These are phyloP conservation scores for Aspergillus tubingensis DNA, from an alignment of 2,329 filamentous ascomycete species.

Conservation along the genomic window DNA sequence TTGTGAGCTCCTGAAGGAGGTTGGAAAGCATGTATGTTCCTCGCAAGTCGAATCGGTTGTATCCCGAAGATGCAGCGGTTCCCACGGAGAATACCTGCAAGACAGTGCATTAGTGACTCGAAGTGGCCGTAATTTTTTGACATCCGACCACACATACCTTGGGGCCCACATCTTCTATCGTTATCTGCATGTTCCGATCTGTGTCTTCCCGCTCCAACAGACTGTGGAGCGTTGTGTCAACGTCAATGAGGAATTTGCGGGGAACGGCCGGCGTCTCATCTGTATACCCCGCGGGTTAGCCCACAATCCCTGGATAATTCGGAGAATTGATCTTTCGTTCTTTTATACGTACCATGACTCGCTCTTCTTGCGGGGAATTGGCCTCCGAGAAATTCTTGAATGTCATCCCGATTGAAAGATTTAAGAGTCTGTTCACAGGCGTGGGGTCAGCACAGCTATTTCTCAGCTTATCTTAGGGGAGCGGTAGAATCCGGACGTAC, in stretches of 20 bases:
- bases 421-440: slow-evolving; percentile 34
- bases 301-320: neutral
- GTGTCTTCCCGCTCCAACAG: slow-evolving; percentile 87
- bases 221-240: slow-evolving; percentile 77
- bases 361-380: slow-evolving; percentile 40
- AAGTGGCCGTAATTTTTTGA: slow-evolving; percentile 25
- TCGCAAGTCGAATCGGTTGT: slow-evolving; percentile 85
- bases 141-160: slow-evolving; percentile 59
- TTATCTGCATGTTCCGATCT: slow-evolving; percentile 94
- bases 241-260: slow-evolving; percentile 82
- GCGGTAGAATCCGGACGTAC: slow-evolving; percentile 42
- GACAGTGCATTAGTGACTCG: slow-evolving; percentile 1
- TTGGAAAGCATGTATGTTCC: slow-evolving; percentile 98
- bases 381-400: slow-evolving; percentile 35
- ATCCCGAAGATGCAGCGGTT: slow-evolving; percentile 81
- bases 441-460: slow-evolving; percentile 12
- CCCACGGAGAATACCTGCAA: slow-evolving; percentile 77
- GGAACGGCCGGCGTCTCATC: slow-evolving; percentile 71
- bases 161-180: slow-evolving; percentile 90
- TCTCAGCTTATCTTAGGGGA: slow-evolving; percentile 14
- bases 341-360: slow-evolving; percentile 44
- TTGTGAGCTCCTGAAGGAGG: slow-evolving; percentile 86
- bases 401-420: slow-evolving; percentile 39
- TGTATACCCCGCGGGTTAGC: slow-evolving; percentile 40
- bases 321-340: neutral